Base-by-base conservation (phyloP, 2,329 filamentous ascomycete species). In the Fusarium sublunatum region DNA sequence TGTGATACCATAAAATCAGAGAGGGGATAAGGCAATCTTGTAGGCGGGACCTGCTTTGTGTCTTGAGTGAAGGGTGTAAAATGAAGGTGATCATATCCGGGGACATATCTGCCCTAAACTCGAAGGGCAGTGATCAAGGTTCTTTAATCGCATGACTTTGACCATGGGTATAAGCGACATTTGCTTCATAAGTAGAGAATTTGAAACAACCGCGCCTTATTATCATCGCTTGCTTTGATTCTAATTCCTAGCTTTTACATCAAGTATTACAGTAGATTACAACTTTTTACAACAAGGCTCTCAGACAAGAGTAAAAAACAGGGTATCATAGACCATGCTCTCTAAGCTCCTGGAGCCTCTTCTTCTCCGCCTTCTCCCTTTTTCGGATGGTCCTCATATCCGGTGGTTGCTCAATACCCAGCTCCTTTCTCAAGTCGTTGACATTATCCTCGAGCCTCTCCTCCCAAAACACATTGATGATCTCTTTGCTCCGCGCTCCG, bases 381-480 rank as follows among this genome's bases (percentile, higher is more conserved):
- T 85, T 90, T 67, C 95, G 83, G 44, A 94, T 91, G 25, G 86
- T 84, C 69, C 94, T 85, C 77, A 98, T 79, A 77, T 98, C 93
- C 7, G 93, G 92, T 32, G 95, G 95, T 73, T 86, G 87, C 80
- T 98, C 92, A 51, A 99, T 93, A 3, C 91, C 89, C 69, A 99
- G 74, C 73, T 93, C 84, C 5, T 72, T 76, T 65, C 95, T 85
- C 74, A 99, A 73, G 65, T 89, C 91, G 47, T 87, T 83, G 25
- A 96, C 91, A 76, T 96, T 89, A 54, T 88, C 91, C 79, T 93
- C 89, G 67, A 99, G 78, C 79, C 94, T 86, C 81, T 98, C 92
- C 78, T 99, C 95, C 95, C 95, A 99, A 74, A 97, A 99, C 2
- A 99, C 89, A 76, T 97, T 97, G 67, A 99, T 93, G 31, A 98